These are phyloP conservation scores for Adiantum capillusveneris DNA, from an alignment of 75 land plant species.

Conservation along the genomic window DNA sequence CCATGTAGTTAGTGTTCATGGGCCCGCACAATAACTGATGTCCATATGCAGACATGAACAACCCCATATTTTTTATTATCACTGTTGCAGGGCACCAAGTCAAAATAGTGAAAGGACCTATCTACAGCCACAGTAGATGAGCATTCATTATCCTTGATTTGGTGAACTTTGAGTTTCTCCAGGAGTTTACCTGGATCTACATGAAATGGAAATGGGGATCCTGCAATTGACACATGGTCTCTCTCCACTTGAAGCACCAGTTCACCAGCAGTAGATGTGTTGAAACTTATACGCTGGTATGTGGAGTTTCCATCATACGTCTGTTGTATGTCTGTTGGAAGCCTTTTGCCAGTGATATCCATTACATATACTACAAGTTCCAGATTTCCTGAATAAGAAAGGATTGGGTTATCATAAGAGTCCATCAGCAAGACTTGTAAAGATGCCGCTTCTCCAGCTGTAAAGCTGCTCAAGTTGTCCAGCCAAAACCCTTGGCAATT, in stretches of 20 bases:
- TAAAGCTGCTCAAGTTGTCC: background rate
- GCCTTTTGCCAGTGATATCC: background rate
- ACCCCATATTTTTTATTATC: too few species aligned
- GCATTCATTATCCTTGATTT: too few species aligned
- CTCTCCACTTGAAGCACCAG: background rate
- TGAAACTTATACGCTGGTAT: conserved; percentile 1
- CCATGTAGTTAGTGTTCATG: too few species aligned
- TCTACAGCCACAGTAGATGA: too few species aligned
- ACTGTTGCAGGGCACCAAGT: too few species aligned
- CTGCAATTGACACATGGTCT: background rate
- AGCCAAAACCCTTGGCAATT: conserved; percentile 11
- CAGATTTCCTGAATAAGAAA: background rate
- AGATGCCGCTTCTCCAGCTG: conserved; percentile 9
- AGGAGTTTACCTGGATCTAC: conserved; percentile 10
- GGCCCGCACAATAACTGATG: too few species aligned
- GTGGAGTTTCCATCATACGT: background rate
- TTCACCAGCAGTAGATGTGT: background rate
- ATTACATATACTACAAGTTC: background rate
- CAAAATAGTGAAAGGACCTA: too few species aligned
- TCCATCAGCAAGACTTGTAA: conserved; percentile 11
- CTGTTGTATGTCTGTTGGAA: background rate
- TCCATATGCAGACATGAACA: too few species aligned
- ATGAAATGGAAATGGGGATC: conserved; percentile 1
- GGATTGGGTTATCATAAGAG: conserved; percentile 3
- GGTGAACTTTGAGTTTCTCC: too few species aligned